Evolutionary conservation across 108 stramenopile genomes (phyloP), one percentile per base, ranked within the genome.

Genomic region (Nannochloropsis gaditana): DNA sequence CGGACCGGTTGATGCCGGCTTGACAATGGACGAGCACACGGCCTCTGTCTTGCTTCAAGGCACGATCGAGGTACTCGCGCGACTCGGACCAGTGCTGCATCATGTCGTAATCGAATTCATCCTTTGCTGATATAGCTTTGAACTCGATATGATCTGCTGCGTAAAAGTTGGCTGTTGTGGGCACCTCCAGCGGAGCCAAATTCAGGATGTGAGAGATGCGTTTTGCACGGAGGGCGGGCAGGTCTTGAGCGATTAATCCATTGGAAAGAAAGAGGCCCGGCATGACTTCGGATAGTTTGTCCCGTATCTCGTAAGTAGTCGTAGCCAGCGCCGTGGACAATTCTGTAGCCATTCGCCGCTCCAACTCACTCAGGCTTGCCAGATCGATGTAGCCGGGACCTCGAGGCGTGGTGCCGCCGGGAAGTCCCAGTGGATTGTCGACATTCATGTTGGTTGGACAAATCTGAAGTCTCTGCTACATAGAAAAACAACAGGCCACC

Each of bases 261-360:
- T 73, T 73, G 59, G 59, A 73, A 2, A 73, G 59, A 73, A 73
- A 73, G 59, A 73, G 59, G 59, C 59, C 59, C 59, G 59, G 59
- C 59, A 73, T 73, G 19, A 73, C 59, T n/a, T 73, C 59, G n/a
- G 59, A 73, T n/a, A 73, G n/a, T 73, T 73, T 73, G n/a, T 73
- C 59, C 59, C 59, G 59, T n/a, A 73, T 73, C 59, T 73, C 59
- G 59, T 73, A 73, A n/a, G 59, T 73, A 3, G 59, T 73, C 19
- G 59, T 73, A n/a, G 59, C 59, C 59, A 73, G n/a, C 4, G 59
- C 59, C 2, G 59, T 73, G 19, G 59, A 73, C 19, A 73, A n/a
- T 2, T 73, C 59, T 2, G 59, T 73, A 2, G 59, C 59, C 19
- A 73, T 73, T 15, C 59, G 59, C 8, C 59, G 59, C 59, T 73